Percentiles rank a stretch among this genome's conserved stretches.
Conservation (phyloP, 1,284 basidiomycete genomes). For the Cystobasidium pallidum region DNA sequence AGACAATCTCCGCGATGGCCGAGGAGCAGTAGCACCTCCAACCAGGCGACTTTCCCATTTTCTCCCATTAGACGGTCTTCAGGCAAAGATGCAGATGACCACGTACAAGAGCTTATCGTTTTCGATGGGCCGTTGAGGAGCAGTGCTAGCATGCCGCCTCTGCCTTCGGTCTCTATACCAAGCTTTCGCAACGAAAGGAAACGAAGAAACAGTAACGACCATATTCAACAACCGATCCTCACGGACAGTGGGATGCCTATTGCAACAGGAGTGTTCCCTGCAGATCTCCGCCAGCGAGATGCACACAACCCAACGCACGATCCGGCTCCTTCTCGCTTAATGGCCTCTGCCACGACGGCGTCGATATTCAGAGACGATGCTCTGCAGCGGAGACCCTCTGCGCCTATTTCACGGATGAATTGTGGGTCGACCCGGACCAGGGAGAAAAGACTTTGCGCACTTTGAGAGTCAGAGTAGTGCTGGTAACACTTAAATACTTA, state of each 20-base stretch:
- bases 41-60: neutral
- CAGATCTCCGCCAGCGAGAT: neutral
- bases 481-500: neutral
- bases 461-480: neutral
- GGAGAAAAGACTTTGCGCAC: neutral
- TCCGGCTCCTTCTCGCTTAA: neutral
- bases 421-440: neutral
- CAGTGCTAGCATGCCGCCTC: neutral
- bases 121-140: neutral
- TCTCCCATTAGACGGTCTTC: neutral
- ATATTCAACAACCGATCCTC: neutral
- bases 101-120: neutral
- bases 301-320: neutral
- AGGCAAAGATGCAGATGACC: neutral
- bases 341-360: neutral
- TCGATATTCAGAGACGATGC: slow-evolving; percentile 5
- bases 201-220: slow-evolving; percentile 1
- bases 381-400: slow-evolving; percentile 7
- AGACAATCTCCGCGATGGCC: neutral
- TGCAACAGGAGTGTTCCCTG: neutral
- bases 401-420: slow-evolving; percentile 1
- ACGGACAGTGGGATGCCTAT: neutral
- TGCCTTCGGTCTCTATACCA: neutral
- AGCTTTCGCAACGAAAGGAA: neutral
- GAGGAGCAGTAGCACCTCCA: neutral